Evolutionary conservation across 2,329 filamentous ascomycete species (phyloP).

Genomic region (Sclerotinia glacialis): DNA sequence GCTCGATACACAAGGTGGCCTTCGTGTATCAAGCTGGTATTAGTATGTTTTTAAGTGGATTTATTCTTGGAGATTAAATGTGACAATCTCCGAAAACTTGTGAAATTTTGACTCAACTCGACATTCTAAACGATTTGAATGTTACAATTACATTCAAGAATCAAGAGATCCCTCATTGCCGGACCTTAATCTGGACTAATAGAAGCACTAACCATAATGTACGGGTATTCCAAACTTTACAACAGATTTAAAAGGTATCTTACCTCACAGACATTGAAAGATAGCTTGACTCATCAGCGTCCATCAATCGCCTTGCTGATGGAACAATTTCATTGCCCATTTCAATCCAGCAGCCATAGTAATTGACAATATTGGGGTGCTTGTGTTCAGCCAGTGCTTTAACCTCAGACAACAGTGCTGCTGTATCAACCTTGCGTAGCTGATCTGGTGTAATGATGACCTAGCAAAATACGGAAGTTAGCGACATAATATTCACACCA

Average conservation of each 20-base stretch:
- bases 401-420: constrained; percentile 46
- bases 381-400: constrained; percentile 60
- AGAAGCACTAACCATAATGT: too few species aligned
- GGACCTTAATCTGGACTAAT: too few species aligned
- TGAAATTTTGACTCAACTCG: too few species aligned
- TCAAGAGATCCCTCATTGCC: too few species aligned
- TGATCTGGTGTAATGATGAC: constrained; percentile 50
- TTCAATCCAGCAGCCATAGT: constrained; percentile 65
- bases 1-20: too few species aligned
- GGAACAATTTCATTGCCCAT: constrained; percentile 10
- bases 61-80: too few species aligned
- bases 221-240: background rate
- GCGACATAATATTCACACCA: background rate
- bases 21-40: too few species aligned
- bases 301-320: constrained; percentile 32
- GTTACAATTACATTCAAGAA: too few species aligned
- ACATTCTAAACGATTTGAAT: too few species aligned
- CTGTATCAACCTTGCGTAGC: constrained; percentile 20
- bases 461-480: background rate
- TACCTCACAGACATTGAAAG: constrained; percentile 10
- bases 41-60: too few species aligned
- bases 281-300: constrained; percentile 7
- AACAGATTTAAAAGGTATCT: background rate
- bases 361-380: constrained; percentile 65
- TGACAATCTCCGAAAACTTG: too few species aligned